These are phyloP conservation scores for Paramyrothecium sp. DNA, from an alignment of 2,329 filamentous ascomycete genomes.

Conservation along the genomic window DNA sequence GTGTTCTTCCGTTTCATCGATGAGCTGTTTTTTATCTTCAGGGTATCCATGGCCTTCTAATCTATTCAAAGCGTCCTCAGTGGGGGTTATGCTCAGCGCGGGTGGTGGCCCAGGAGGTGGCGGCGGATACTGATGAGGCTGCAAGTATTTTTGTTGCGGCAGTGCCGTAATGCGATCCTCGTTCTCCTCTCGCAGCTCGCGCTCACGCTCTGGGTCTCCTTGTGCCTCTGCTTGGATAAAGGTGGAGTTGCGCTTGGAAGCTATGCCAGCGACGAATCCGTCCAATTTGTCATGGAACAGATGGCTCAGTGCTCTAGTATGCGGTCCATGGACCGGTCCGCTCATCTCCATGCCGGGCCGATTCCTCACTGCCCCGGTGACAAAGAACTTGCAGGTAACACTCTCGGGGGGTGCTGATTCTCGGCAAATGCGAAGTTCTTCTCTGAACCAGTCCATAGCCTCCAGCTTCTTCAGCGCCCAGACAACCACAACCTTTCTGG, in stretches of 20 bases:
- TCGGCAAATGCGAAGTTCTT: constrained; percentile 88
- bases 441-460: constrained; percentile 96
- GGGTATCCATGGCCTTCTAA: constrained; percentile 49
- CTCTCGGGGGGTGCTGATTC: constrained; percentile 85
- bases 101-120: constrained; percentile 26
- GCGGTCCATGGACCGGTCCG: constrained; percentile 37
- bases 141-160: constrained; percentile 65
- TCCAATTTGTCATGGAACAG: constrained; percentile 84
- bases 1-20: constrained; percentile 26
- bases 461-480: constrained; percentile 91
- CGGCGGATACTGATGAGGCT: constrained; percentile 42
- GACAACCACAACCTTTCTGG: constrained; percentile 85
- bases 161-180: constrained; percentile 83
- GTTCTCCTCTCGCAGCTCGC: constrained; percentile 76
- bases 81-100: constrained; percentile 9
- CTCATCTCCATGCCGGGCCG: constrained; percentile 36
- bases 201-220: constrained; percentile 75
- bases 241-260: constrained; percentile 81
- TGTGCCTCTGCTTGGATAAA: constrained; percentile 79
- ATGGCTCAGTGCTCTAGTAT: constrained; percentile 63
- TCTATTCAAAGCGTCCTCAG: constrained; percentile 47
- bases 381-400: constrained; percentile 92
- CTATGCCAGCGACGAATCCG: constrained; percentile 82
- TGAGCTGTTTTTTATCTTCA: constrained; percentile 36
- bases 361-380: constrained; percentile 64